Percentiles rank a stretch among this genome's conserved stretches.
These are phyloP conservation scores for Penicillium angulare DNA, from an alignment of 495 filamentous ascomycete species.

Conservation along the genomic window DNA sequence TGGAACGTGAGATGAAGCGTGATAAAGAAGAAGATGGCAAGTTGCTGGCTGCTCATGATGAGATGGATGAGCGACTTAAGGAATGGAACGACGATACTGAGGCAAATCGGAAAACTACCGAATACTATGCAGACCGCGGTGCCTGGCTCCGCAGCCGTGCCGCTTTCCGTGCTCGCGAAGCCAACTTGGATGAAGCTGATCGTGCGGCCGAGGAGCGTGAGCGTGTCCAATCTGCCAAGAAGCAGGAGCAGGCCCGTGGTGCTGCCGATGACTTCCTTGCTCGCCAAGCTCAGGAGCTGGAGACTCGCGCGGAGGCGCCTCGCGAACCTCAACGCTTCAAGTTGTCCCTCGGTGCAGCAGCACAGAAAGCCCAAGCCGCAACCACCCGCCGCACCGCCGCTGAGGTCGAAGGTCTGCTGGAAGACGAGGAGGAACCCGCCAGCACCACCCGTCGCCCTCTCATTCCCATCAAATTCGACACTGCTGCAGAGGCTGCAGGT, in stretches of 20 bases:
- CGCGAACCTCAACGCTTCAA: slow-evolving; percentile 86
- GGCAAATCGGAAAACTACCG: slow-evolving; percentile 64
- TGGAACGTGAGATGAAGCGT: slow-evolving; percentile 77
- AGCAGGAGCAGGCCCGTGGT: slow-evolving; percentile 74
- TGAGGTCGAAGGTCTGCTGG: slow-evolving; percentile 89
- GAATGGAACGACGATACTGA: slow-evolving; percentile 92
- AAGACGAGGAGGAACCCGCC: slow-evolving; percentile 87
- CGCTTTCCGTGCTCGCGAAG: slow-evolving; percentile 68
- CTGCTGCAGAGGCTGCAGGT: slow-evolving; percentile 61
- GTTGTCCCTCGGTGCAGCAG: slow-evolving; percentile 85
- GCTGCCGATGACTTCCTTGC: slow-evolving; percentile 94
- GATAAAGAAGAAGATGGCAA: slow-evolving; percentile 68
- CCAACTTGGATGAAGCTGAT: slow-evolving; percentile 74
- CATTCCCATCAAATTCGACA: slow-evolving; percentile 90
- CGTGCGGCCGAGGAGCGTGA: slow-evolving; percentile 76
- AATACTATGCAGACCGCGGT: slow-evolving; percentile 84
- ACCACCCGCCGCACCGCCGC: slow-evolving; percentile 78
- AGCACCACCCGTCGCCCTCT: slow-evolving; percentile 73
- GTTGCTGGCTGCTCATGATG: slow-evolving; percentile 58
- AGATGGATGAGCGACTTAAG: slow-evolving; percentile 67
- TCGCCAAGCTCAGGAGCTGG: slow-evolving; percentile 82
- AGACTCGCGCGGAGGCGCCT: slow-evolving; percentile 53
- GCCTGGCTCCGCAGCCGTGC: slow-evolving; percentile 83
- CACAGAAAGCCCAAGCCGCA: slow-evolving; percentile 73
- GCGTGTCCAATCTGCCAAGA: slow-evolving; percentile 60